These are phyloP conservation scores for Castanea crenata DNA, from an alignment of 306 rosid species.

Conservation along the genomic window DNA sequence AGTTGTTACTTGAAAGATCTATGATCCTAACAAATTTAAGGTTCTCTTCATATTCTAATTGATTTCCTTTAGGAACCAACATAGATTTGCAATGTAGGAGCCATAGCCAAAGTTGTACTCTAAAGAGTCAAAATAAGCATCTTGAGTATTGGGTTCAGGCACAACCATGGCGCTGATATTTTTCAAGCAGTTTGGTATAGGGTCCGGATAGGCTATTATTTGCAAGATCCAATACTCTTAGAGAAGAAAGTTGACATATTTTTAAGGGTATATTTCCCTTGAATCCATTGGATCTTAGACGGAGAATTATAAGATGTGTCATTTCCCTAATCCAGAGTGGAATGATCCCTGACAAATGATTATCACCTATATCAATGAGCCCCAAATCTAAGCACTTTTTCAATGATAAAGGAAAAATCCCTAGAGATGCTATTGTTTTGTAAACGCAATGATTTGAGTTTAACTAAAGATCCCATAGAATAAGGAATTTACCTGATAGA, in stretches of 20 bases:
- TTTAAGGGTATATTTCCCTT: conserved; percentile 16
- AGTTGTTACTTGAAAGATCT: background rate
- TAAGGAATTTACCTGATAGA: conserved; percentile 24
- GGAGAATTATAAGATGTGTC: conserved; percentile 29
- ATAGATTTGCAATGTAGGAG: conserved; percentile 13
- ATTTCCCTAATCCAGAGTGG: background rate
- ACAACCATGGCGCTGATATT: conserved; percentile 25
- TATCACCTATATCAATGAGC: conserved; percentile 31
- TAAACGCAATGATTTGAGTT: conserved; percentile 22
- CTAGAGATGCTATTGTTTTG: conserved; percentile 17
- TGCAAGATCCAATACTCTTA: conserved; percentile 16
- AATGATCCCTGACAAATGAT: conserved; percentile 25
- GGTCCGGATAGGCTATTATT: conserved; percentile 19
- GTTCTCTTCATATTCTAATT: too few species aligned
- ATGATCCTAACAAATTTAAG: background rate
- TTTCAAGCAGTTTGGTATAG: conserved; percentile 40
- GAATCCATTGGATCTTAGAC: conserved; percentile 28
- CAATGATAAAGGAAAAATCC: conserved; percentile 14
- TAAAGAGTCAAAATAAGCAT: conserved; percentile 12
- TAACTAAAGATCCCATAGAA: conserved; percentile 14
- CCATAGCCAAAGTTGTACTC: conserved; percentile 15
- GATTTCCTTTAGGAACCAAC: background rate
- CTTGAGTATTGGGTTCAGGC: conserved; percentile 3
- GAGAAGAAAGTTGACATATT: conserved; percentile 33
- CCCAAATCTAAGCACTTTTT: conserved; percentile 30